phyloP scores from a whole-genome alignment of 2,329 filamentous ascomycete genomes.

The Arthrobotrys conoides region DNA sequence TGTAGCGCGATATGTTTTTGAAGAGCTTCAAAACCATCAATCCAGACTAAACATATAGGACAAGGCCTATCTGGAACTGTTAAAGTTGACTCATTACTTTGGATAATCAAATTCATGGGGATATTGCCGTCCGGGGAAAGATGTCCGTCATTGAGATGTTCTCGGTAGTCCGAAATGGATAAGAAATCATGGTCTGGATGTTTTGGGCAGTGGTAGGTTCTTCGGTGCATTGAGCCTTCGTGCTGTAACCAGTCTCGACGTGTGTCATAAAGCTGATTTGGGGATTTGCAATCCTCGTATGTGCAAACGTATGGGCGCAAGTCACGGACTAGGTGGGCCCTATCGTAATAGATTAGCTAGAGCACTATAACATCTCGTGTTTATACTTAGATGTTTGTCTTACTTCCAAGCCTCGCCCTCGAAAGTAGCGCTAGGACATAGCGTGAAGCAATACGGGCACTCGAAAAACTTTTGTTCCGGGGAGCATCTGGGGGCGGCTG shows the following conservation, averaged over 20 bases:
- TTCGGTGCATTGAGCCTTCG: slow-evolving; percentile 42
- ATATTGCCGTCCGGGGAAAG: not conserved
- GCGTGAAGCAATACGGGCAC: slow-evolving; percentile 48
- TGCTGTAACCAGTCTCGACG: slow-evolving; percentile 50
- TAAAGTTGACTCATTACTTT: slow-evolving; percentile 40
- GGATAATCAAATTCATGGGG: slow-evolving; percentile 23
- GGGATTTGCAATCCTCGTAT: slow-evolving; percentile 50
- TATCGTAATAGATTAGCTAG: no score
- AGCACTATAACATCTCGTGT: no score
- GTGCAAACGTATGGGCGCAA: slow-evolving; percentile 53
- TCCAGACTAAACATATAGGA: slow-evolving; percentile 35
- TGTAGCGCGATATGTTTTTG: slow-evolving; percentile 55
- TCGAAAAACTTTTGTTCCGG: slow-evolving; percentile 42
- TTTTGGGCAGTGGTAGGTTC: slow-evolving; percentile 37
- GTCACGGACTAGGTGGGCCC: slow-evolving; percentile 53
- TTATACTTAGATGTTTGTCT: not conserved
- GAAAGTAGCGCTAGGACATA: slow-evolving; percentile 25
- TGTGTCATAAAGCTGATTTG: slow-evolving; percentile 54
- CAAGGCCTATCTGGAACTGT: slow-evolving; percentile 42
- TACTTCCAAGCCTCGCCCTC: slow-evolving; percentile 47
- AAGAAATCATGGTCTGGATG: slow-evolving; percentile 26
- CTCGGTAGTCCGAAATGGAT: slow-evolving; percentile 24
- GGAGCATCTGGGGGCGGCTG: slow-evolving; percentile 15
- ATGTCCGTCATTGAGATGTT: slow-evolving; percentile 36
- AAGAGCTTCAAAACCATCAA: slow-evolving; percentile 25